phyloP scores from a whole-genome alignment of 257 asterid species.

The Avicennia marina region DNA sequence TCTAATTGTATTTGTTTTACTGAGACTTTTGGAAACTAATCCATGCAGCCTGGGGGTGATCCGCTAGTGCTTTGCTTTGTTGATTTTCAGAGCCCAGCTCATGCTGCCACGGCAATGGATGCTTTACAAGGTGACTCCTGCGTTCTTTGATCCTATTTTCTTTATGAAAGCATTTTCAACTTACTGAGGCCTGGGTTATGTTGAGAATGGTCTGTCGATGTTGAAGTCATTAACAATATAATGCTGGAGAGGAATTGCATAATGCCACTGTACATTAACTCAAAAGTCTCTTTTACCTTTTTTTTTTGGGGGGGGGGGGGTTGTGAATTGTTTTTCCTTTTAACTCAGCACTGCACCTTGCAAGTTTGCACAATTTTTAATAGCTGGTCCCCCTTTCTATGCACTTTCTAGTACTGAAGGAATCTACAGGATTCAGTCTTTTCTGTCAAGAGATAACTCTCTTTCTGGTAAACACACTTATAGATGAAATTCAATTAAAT shows the following conservation, averaged over 20 bases:
- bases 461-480: neutral
- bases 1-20: neutral
- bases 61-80: slow-evolving; percentile 75
- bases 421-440: neutral
- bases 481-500: neutral
- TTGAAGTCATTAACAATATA: neutral
- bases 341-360: neutral
- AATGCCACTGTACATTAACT: neutral
- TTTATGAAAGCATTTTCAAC: neutral
- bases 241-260: neutral
- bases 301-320: no score
- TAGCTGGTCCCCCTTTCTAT: neutral
- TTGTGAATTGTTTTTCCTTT: neutral
- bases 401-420: neutral
- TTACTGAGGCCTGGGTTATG: neutral
- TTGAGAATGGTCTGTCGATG: neutral
- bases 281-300: neutral
- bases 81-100: slow-evolving; percentile 75
- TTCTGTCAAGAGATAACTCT: neutral
- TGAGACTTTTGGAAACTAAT: neutral
- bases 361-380: neutral
- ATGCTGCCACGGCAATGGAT: slow-evolving; percentile 83
- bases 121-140: slow-evolving; percentile 78
- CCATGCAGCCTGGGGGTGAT: slow-evolving; percentile 62
- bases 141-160: slow-evolving; percentile 1